Percentiles rank a stretch among this genome's conserved stretches.
These are phyloP conservation scores for Paramecium primaurelia DNA, from an alignment of 73 alveolate genomes.

Conservation along the genomic window DNA sequence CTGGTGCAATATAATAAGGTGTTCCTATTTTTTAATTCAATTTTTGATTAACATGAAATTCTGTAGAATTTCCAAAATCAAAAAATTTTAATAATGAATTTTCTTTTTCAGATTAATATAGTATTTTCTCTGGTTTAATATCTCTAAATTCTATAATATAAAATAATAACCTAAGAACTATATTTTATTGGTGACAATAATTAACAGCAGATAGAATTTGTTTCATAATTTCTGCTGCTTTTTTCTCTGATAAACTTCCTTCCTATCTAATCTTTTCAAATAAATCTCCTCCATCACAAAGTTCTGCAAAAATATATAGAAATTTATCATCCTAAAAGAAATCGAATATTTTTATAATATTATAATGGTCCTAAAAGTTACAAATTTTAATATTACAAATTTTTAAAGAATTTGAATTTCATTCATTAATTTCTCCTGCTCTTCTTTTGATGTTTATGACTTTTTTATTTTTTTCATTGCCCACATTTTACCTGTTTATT, in stretches of 20 bases:
- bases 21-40: conserved; percentile 90
- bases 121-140: conserved; percentile 81
- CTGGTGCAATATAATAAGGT: conserved; percentile 89
- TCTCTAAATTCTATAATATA: conserved; percentile 55
- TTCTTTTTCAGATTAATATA: conserved; percentile 73
- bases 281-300: conserved; percentile 93
- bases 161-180: conserved; percentile 68
- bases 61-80: conserved; percentile 93
- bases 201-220: conserved; percentile 87
- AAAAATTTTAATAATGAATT: conserved; percentile 78
- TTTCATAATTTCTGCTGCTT: conserved; percentile 84
- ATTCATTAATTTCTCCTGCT: background rate
- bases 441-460: background rate
- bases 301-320: conserved; percentile 87
- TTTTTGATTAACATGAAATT: conserved; percentile 66
- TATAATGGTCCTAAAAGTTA: conserved; percentile 80
- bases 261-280: conserved; percentile 84
- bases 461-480: conserved; percentile 64
- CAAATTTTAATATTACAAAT: background rate
- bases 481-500: conserved; percentile 64
- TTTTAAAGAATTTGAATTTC: background rate
- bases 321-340: conserved; percentile 88
- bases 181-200: conserved; percentile 86
- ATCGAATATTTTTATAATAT: conserved; percentile 91
- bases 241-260: conserved; percentile 85